These are phyloP conservation scores for Monosporascus ibericus DNA, from an alignment of 2,329 filamentous ascomycete species.

Conservation along the genomic window DNA sequence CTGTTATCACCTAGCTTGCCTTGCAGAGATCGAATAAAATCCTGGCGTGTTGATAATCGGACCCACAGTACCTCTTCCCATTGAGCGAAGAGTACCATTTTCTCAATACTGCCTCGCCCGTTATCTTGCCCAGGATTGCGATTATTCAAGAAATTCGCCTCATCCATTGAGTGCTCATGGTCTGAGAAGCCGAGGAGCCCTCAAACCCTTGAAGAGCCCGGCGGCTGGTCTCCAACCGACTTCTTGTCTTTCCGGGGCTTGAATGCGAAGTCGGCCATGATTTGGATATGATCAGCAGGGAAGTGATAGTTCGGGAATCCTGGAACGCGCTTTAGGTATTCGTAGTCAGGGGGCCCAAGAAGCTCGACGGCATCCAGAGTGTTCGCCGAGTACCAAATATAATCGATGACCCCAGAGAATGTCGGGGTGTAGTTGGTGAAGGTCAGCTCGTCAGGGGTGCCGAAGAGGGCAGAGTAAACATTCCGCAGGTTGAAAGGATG, in stretches of 20 bases:
- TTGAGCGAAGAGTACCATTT: too few species aligned
- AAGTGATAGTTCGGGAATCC: conserved; percentile 94
- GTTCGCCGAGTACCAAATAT: conserved; percentile 96
- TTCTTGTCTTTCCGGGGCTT: conserved; percentile 83
- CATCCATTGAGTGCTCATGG: not conserved
- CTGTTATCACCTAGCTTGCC: too few species aligned
- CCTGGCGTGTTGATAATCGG: too few species aligned
- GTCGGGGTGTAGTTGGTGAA: conserved; percentile 96
- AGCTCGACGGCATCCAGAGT: conserved; percentile 76
- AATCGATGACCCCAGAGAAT: conserved; percentile 91
- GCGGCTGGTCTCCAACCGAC: conserved; percentile 18
- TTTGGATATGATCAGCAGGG: conserved; percentile 85
- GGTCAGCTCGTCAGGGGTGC: conserved; percentile 74
- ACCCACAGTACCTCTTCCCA: too few species aligned
- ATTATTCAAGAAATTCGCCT: too few species aligned
- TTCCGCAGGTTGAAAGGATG: conserved; percentile 94
- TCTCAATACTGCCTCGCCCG: too few species aligned
- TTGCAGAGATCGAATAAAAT: too few species aligned
- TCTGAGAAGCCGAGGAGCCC: not conserved
- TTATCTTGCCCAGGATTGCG: not conserved
- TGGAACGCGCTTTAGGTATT: conserved; percentile 79
- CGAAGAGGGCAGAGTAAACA: conserved; percentile 75
- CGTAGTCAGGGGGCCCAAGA: conserved; percentile 78
- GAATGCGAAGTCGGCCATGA: conserved; percentile 84
- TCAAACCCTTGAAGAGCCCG: conserved; percentile 12